phyloP scores from a whole-genome alignment of 192 early-diverging fungal genomes.

The Coemansia guatemalensis region DNA sequence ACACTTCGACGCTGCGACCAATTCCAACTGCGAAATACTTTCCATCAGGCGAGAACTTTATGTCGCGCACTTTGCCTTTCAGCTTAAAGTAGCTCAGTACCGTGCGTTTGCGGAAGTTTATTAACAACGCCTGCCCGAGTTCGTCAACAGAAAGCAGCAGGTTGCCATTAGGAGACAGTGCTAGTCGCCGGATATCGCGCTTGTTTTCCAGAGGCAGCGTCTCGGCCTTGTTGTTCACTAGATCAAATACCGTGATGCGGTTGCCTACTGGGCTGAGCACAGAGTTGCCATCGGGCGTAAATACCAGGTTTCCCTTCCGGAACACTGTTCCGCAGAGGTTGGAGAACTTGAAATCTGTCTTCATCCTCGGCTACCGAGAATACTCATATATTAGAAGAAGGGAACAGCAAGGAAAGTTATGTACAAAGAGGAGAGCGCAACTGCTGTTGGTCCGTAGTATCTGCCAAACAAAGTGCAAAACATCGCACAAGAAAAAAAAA shows the following conservation, averaged over 20 bases:
- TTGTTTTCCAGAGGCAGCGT: slow-evolving; percentile 95
- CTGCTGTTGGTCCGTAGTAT: neutral
- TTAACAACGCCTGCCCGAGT: slow-evolving; percentile 82
- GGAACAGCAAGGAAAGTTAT: slow-evolving; percentile 1
- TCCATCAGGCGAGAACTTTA: slow-evolving; percentile 93
- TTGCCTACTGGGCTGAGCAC: slow-evolving; percentile 96
- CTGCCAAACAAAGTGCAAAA: neutral
- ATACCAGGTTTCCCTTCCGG: slow-evolving; percentile 91
- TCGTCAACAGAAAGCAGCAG: slow-evolving; percentile 93
- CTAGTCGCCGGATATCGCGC: slow-evolving; percentile 86
- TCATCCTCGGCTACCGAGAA: slow-evolving; percentile 33
- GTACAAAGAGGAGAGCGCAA: neutral
- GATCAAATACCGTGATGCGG: slow-evolving; percentile 92
- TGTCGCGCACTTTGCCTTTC: slow-evolving; percentile 73
- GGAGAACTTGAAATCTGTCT: slow-evolving; percentile 77
- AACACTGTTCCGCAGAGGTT: slow-evolving; percentile 99
- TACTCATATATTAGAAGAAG: neutral
- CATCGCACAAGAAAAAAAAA: slow-evolving; percentile 2
- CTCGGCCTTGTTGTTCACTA: slow-evolving; percentile 86
- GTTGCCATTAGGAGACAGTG: slow-evolving; percentile 83
- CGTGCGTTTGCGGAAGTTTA: slow-evolving; percentile 82
- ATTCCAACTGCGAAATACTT: slow-evolving; percentile 82
- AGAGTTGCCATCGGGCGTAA: slow-evolving; percentile 92
- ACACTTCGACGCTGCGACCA: slow-evolving; percentile 83
- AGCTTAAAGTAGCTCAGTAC: slow-evolving; percentile 91